phyloP scores from a whole-genome alignment of 2,329 filamentous ascomycete genomes.

The Ophiostoma ulmi region DNA sequence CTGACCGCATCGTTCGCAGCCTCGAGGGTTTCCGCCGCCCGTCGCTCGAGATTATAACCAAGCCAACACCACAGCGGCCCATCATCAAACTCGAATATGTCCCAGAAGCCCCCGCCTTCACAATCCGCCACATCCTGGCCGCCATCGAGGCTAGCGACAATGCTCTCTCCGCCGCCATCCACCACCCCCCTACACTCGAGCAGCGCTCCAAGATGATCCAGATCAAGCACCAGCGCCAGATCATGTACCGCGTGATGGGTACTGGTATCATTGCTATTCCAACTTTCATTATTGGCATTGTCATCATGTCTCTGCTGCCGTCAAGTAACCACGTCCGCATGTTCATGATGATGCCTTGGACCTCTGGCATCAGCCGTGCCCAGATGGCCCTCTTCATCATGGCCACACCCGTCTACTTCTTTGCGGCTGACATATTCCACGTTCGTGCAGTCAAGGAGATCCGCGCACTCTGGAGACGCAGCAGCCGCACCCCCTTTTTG shows the following conservation, averaged over 20 bases:
- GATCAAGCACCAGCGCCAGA: constrained; percentile 60
- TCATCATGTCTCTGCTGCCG: constrained; percentile 80
- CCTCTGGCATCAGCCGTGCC: constrained; percentile 65
- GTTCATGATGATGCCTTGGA: constrained; percentile 67
- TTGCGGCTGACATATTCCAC: constrained; percentile 82
- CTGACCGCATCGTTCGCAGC: constrained; percentile 50
- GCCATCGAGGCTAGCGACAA: constrained; percentile 62
- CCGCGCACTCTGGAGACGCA: constrained; percentile 66
- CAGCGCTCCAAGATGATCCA: constrained; percentile 72
- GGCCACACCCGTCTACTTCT: constrained; percentile 81
- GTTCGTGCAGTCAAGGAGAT: constrained; percentile 73
- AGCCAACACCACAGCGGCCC: constrained; percentile 56
- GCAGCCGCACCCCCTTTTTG: constrained; percentile 66
- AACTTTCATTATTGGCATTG: constrained; percentile 79
- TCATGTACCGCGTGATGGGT: constrained; percentile 65
- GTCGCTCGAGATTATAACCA: constrained; percentile 48
- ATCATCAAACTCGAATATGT: constrained; percentile 66
- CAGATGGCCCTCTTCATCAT: constrained; percentile 77
- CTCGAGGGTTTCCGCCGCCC: constrained; percentile 49
- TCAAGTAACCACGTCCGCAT: constrained; percentile 51
- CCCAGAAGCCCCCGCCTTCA: constrained; percentile 63
- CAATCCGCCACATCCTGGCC: constrained; percentile 66
- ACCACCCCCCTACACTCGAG: constrained; percentile 77
- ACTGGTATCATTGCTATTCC: constrained; percentile 69
- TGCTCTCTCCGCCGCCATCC: constrained; percentile 62